A percentile compares a stretch with the other conserved stretches of the same genome.
phyloP scores from a whole-genome alignment of 257 asterid species.

The Perilla frutescens region DNA sequence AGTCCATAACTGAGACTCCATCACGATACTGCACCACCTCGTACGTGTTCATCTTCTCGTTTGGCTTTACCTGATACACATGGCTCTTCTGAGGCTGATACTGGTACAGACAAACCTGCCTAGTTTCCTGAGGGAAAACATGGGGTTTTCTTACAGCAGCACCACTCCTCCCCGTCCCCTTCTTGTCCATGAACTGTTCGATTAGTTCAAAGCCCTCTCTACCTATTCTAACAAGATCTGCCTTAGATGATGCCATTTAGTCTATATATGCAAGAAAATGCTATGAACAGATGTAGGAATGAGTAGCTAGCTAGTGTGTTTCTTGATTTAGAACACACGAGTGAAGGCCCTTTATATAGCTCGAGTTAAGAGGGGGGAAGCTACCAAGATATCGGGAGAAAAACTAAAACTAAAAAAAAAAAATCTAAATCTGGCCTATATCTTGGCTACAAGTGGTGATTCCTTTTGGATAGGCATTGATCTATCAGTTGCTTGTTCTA shows the following conservation, averaged over 20 bases:
- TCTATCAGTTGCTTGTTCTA: neutral
- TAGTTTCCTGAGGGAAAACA: constrained; percentile 1
- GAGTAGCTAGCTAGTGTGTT: neutral
- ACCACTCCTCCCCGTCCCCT: constrained; percentile 29
- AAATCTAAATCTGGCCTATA: constrained; percentile 26
- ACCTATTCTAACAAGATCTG: constrained; percentile 48
- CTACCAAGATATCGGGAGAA: neutral
- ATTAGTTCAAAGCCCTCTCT: constrained; percentile 46
- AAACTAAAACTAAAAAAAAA: neutral
- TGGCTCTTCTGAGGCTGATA: constrained; percentile 40
- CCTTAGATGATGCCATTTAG: constrained; percentile 46
- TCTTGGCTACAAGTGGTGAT: constrained; percentile 33
- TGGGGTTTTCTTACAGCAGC: constrained; percentile 5
- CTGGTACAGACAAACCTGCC: constrained; percentile 23
- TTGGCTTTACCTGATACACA: constrained; percentile 37
- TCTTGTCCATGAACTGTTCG: constrained; percentile 34
- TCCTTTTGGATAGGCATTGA: constrained; percentile 44
- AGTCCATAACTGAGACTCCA: constrained; percentile 29
- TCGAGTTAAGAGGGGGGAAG: neutral
- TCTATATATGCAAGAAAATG: constrained; percentile 7
- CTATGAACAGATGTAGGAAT: constrained; percentile 7
- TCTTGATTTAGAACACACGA: constrained; percentile 9
- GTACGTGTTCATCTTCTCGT: constrained; percentile 34
- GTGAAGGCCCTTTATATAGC: constrained; percentile 37
- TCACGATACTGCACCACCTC: constrained; percentile 39